Evolutionary conservation across 78 protist genomes (phyloP), one percentile per base, ranked within the genome.

Genomic region (Cyanophora paradoxa): DNA sequence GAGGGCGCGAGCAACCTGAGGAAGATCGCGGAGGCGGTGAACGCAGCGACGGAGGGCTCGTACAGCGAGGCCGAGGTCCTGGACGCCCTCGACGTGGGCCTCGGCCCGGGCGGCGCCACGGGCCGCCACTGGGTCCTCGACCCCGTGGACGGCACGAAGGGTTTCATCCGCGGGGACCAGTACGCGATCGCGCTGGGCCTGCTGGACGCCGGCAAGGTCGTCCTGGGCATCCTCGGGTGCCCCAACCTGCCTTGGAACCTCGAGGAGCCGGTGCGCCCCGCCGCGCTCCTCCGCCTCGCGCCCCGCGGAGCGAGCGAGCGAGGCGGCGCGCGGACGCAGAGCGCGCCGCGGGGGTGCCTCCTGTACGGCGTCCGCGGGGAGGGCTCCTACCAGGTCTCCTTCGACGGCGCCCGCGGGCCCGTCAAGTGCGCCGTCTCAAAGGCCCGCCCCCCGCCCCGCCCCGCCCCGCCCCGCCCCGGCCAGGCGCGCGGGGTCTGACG

Each of bases 111-210:
- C n/a, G n/a, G n/a, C n/a, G n/a, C n/a, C n/a, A n/a, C n/a, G n/a
- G n/a, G n/a, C 39, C 61, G 86, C 58, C 64, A 76, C 82, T 81
- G 86, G 86, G 68, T 77, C 31, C 46, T 81, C 26, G 86, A 81
- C 58, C 86, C 86, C 24, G 75, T 81, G 20, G 86, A 81, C 72
- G 86, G 86, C n/a, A 81, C 86, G 14, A 31, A 59, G 0, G 86
- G 86, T 24, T 81, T 81, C 34, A 37, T 81, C 31, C 46, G 86
- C 56, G 76, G 79, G 19, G 81, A 65, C 31, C 86, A 82, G 72
- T 82, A 82, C 44, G 86, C 86, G 19, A 58, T 82, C 17, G 72
- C 77, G 41, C 74, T 82, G 20, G 86, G 78, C 17, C 66, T 82
- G n/a, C 67, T 82, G 77, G 86, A 75, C n/a, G 78, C 75, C 26